Evolutionary conservation across 202 grass and related monocot species (phyloP), one percentile per base, ranked within the genome.

Genomic region (Musa balbisiana): DNA sequence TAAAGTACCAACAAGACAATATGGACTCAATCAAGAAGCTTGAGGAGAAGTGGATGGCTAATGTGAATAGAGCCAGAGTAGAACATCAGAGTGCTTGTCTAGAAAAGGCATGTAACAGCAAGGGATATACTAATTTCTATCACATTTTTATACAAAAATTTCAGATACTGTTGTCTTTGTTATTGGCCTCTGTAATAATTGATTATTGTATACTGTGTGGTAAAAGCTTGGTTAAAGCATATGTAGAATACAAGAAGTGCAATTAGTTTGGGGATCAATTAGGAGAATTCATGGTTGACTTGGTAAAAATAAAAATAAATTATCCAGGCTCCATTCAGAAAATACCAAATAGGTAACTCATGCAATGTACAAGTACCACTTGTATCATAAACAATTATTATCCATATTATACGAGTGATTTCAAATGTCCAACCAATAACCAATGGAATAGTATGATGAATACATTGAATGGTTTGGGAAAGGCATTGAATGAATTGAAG

Each of bases 31-130:
- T 99, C 66, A 92, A 87, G 81, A 84, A 88, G 84, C 67, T 99
- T 58, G 96, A 96, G 84, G 91, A 96, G 82, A 99, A 99, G 75
- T 99, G 91, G 91, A 99, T 80, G 78, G 70, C 85, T 82, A 11
- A 86, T 87, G 82, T 84, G 80, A 85, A 84, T n/a, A 84, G 62
- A 52, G 60, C 78, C 78, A 77, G 17, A 69, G 55, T 86, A 55
- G 70, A 81, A 12, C 71, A 75, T 80, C 19, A 81, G 14, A 52
- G 56, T 71, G 64, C 59, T 2, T 11, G 52, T 64, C 73, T 83
- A 20, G 71, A 77, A 49, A 85, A 73, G 71, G 50, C 69, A 54
- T 52, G 58, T 62, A 64, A n/a, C 49, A 29, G 25, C 27, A 59
- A 80, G 69, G 78, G 73, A 53, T 73, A 25, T 53, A 27, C 33